Percentiles rank a stretch among this genome's conserved stretches.
Conservation (phyloP, 2,329 filamentous ascomycete species). For the Paecilomyces variotii region DNA sequence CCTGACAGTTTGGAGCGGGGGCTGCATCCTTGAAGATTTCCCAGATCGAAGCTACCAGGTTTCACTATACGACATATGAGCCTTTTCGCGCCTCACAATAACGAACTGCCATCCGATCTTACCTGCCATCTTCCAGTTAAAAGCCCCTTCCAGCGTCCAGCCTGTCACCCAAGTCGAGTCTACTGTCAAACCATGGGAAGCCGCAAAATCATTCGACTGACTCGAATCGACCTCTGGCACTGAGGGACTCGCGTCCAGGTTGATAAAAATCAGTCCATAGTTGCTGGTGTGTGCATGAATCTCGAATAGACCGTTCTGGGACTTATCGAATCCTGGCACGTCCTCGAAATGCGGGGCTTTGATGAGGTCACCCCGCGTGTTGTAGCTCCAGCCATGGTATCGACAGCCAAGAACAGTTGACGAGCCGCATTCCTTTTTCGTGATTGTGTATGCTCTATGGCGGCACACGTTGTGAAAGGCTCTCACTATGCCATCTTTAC, state of each 20-base stretch:
- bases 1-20: background rate
- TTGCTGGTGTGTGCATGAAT: conserved; percentile 17
- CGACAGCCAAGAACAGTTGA: conserved; percentile 49
- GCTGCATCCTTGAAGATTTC: background rate
- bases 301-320: conserved; percentile 47
- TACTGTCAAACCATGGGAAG: conserved; percentile 3
- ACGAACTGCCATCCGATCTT: background rate
- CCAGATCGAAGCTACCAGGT: background rate
- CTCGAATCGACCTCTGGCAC: conserved; percentile 2
- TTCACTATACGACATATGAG: background rate
- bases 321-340: conserved; percentile 49
- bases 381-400: conserved; percentile 58
- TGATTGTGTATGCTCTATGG: conserved; percentile 54
- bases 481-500: conserved; percentile 46
- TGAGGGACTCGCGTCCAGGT: conserved; percentile 11
- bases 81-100: background rate
- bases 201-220: conserved; percentile 7
- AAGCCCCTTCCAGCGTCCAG: conserved; percentile 16
- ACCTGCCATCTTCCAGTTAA: conserved; percentile 29
- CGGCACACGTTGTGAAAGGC: conserved; percentile 58
- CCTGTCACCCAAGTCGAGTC: conserved; percentile 19
- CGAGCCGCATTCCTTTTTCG: conserved; percentile 44
- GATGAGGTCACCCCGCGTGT: conserved; percentile 48
- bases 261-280: conserved; percentile 20
- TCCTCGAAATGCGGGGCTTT: conserved; percentile 54